These are phyloP conservation scores for Funneliformis caledonium DNA, from an alignment of 371 early-diverging fungal genomes.

Conservation along the genomic window DNA sequence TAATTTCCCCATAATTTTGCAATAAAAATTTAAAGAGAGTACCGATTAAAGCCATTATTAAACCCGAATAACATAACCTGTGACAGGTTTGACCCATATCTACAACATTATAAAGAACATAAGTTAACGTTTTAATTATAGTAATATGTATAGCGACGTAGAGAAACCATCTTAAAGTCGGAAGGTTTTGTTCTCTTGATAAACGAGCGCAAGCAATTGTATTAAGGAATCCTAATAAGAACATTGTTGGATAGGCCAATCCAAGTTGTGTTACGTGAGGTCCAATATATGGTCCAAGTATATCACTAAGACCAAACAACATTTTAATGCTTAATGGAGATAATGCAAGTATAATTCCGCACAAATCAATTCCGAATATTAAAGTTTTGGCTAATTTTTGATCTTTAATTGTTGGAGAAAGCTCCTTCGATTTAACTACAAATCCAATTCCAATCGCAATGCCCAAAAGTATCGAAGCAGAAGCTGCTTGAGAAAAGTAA, in stretches of 20 bases:
- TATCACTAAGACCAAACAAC: slow-evolving; percentile 52
- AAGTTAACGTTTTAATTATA: slow-evolving; percentile 45
- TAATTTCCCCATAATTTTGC: slow-evolving; percentile 48
- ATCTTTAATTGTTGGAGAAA: neutral
- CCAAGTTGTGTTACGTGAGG: slow-evolving; percentile 59
- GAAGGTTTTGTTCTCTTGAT: slow-evolving; percentile 43
- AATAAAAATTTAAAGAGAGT: slow-evolving; percentile 49
- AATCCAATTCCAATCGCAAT: slow-evolving; percentile 14
- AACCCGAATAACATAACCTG: slow-evolving; percentile 45
- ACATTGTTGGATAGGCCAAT: slow-evolving; percentile 56
- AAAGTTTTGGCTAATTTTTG: slow-evolving; percentile 35
- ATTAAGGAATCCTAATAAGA: slow-evolving; percentile 51
- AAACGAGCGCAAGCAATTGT: slow-evolving; percentile 48
- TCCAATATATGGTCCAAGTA: slow-evolving; percentile 59
- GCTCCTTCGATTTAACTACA: neutral
- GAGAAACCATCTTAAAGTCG: slow-evolving; percentile 42
- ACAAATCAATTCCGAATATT: slow-evolving; percentile 43
- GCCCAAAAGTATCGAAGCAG: slow-evolving; percentile 21
- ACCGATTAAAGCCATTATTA: slow-evolving; percentile 45
- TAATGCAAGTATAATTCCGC: slow-evolving; percentile 51
- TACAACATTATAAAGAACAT: slow-evolving; percentile 48
- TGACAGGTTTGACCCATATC: slow-evolving; percentile 46
- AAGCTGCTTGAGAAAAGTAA: slow-evolving; percentile 23
- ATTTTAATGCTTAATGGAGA: slow-evolving; percentile 50
- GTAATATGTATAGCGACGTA: slow-evolving; percentile 46